Evolutionary conservation across 768 basidiomycete genomes (phyloP).

Genomic region (Boletus rufocinnamomeus): DNA sequence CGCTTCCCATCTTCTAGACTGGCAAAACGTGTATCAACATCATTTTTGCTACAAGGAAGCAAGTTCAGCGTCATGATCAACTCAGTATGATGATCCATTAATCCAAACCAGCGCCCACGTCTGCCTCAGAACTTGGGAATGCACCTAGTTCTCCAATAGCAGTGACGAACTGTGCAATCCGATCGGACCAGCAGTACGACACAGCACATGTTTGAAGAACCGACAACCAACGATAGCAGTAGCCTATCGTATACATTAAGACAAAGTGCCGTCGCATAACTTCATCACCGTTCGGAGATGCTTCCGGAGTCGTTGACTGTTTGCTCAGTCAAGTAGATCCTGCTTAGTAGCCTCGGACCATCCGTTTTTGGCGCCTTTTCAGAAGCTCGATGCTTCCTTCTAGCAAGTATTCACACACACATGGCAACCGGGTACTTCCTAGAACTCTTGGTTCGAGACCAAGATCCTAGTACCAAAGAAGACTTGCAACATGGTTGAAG

Average conservation of each 20-base stretch:
- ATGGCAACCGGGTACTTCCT: neutral
- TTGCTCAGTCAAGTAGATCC: conserved; percentile 11
- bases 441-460: neutral
- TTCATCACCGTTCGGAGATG: neutral
- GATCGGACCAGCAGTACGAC: neutral
- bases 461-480: conserved; percentile 5
- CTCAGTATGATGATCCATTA: neutral
- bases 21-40: neutral
- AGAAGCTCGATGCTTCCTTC: neutral
- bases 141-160: conserved; percentile 7
- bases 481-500: conserved; percentile 8
- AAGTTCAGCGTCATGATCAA: neutral
- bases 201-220: neutral
- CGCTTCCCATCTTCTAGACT: neutral
- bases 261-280: conserved; percentile 11
- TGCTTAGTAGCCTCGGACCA: neutral
- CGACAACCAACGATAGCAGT: conserved; percentile 7
- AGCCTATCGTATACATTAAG: neutral
- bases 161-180: conserved; percentile 4
- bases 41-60: conserved; percentile 1
- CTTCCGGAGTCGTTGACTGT: neutral
- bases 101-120: neutral
- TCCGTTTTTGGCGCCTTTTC: neutral
- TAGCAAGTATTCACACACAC: neutral
- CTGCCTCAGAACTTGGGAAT: neutral